A percentile compares a stretch with the other conserved stretches of the same genome.
phyloP scores from a whole-genome alignment of 306 rosid genomes.

The Astragalus membranaceus region DNA sequence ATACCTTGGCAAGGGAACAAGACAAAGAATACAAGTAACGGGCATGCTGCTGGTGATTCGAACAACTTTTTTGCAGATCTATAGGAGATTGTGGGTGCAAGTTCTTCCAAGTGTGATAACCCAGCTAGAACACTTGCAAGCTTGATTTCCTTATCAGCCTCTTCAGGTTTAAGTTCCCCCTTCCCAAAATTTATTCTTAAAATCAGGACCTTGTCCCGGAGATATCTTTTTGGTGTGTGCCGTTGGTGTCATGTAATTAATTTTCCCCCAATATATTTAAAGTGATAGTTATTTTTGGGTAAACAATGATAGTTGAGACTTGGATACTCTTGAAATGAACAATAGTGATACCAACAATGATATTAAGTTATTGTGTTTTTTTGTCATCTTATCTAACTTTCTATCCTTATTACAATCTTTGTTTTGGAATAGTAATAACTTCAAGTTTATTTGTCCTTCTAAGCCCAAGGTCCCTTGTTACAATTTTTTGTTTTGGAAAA shows the following conservation, averaged over 20 bases:
- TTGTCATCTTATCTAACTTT: too few relatives aligned
- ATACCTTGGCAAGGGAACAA: constrained; percentile 41
- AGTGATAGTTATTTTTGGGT: too few relatives aligned
- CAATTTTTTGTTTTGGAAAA: too few relatives aligned
- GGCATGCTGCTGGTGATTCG: constrained; percentile 1
- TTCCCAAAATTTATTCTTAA: not conserved
- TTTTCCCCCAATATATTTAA: not conserved
- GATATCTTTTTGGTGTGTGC: not conserved
- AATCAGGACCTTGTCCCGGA: not conserved
- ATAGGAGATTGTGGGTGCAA: constrained; percentile 19
- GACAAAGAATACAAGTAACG: constrained; percentile 37
- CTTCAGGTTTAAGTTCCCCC: not conserved
- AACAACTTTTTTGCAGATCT: constrained; percentile 55
- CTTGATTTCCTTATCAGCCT: not conserved
- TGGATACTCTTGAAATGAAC: too few relatives aligned
- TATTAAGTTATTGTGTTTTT: too few relatives aligned
- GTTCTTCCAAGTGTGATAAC: not conserved
- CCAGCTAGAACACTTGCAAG: not conserved
- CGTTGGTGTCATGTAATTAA: not conserved
- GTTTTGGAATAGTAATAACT: too few relatives aligned
- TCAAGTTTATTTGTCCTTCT: too few relatives aligned
- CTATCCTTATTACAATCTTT: too few relatives aligned
- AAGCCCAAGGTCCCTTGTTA: too few relatives aligned
- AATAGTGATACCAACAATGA: too few relatives aligned
- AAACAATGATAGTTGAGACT: not conserved